Base-by-base conservation (phyloP, 345 rosid species). In the Bruguiera gymnorhiza region DNA sequence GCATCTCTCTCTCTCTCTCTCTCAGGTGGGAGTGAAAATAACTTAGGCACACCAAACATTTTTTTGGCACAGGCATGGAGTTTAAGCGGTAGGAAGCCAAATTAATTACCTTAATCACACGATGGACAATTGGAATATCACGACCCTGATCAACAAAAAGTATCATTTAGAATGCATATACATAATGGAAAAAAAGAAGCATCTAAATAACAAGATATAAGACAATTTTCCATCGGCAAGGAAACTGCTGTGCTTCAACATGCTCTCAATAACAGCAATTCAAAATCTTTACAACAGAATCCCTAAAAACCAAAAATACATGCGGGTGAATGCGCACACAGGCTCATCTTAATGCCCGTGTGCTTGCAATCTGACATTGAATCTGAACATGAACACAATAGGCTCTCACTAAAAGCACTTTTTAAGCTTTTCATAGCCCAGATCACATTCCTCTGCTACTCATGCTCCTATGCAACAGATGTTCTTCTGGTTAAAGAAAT, bases 91-190 rank as follows among this genome's bases (percentile, higher is more conserved):
- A 48, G 31, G 54, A 50, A 32, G 65, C 55, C 16, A 24, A 71
- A 76, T 65, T 18, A 23, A 19, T 74, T 86, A 95, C 99, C 92
- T 90, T 87, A 54, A 96, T 96, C 6, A 88, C 97, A 74, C 99
- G 97, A 81, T 96, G 99, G 73, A 92, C 97, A 39, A 92, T 92
- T 43, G 99, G 98, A 76, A 92, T 96, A 70, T 86, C 93, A 78
- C 96, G 91, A 27, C 99, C 99, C 98, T 92, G 86, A 73, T 68
- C 62, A 63, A 67, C 48, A n/a, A 68, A 62, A 69, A 71, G 67
- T 37, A 60, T 11, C 31, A 60, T 53, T 43, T 13, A 70, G 67
- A 63, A 58, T 68, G 46, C 61, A 26, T 11, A 20, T 19, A 65
- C 16, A 26, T 37, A 52, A 30, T 24, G 58, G 23, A 8, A 36